Conservation (phyloP, 371 early-diverging fungal species). For the Parasitella parasitica region DNA sequence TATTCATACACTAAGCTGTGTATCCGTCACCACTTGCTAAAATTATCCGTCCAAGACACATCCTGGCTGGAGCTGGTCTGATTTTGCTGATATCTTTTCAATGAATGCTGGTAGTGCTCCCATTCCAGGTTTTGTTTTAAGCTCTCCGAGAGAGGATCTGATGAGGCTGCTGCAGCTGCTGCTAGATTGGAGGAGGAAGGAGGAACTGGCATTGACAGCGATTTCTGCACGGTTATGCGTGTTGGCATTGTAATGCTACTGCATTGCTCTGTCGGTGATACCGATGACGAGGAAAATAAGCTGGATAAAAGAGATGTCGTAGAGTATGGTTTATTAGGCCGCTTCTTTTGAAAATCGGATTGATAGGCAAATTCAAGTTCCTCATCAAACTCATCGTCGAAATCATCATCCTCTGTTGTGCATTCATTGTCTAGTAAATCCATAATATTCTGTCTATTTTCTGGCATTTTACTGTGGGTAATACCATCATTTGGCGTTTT, state of each 20-base stretch:
- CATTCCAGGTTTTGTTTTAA: constrained; percentile 1
- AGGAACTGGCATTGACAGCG: not conserved
- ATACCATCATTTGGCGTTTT: not conserved
- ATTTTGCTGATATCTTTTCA: not conserved
- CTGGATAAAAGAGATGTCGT: not conserved
- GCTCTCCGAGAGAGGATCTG: constrained; percentile 2
- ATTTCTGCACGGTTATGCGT: not conserved
- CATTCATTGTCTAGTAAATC: not conserved
- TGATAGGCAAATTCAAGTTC: constrained; percentile 1
- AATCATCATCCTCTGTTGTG: not conserved
- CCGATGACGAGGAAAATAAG: not conserved
- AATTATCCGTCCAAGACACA: not conserved
- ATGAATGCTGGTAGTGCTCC: not conserved
- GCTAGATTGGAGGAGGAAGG: not conserved
- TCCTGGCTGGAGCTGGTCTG: not conserved
- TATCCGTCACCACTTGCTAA: not conserved
- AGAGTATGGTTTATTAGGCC: not conserved
- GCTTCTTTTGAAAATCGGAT: constrained; percentile 2
- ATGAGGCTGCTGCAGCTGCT: not conserved
- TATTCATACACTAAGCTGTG: not conserved
- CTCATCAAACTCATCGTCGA: not conserved
- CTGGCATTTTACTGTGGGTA: not conserved
- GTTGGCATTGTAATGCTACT: not conserved
- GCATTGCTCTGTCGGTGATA: not conserved
- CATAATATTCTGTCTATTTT: not conserved